Conservation (phyloP, 2,329 filamentous ascomycete species). For the Parastagonospora nodorum region DNA sequence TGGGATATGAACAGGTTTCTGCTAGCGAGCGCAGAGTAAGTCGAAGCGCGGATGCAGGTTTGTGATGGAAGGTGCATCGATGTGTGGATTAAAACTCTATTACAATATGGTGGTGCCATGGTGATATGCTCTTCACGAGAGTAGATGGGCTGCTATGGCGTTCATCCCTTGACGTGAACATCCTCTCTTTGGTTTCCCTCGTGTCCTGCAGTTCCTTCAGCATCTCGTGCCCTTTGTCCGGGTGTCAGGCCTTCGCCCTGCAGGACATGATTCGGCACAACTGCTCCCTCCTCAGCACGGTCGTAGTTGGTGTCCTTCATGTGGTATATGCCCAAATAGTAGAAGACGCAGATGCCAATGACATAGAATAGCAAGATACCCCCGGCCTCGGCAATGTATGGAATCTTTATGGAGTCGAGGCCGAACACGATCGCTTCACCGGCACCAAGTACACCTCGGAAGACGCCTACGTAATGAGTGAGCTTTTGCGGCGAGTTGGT, state of each 20-base stretch:
- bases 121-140: not conserved
- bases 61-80: not conserved
- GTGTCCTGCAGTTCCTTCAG: not conserved
- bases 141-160: too few species aligned
- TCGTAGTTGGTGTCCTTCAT: conserved; percentile 40
- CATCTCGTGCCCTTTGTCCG: conserved; percentile 16
- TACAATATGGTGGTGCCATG: too few species aligned
- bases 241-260: conserved; percentile 24
- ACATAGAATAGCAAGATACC: conserved; percentile 37
- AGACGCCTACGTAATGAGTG: conserved; percentile 38
- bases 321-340: conserved; percentile 33
- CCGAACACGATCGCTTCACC: conserved; percentile 40
- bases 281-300: conserved; percentile 28
- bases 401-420: conserved; percentile 37
- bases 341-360: conserved; percentile 31
- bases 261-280: conserved; percentile 35
- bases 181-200: not conserved
- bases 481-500: conserved; percentile 40
- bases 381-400: conserved; percentile 34
- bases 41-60: not conserved
- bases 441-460: conserved; percentile 36
- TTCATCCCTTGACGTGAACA: not conserved
- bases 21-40: not conserved
- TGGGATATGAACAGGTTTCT: conserved; percentile 2
- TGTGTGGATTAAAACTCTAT: not conserved